phyloP scores from a whole-genome alignment of 129 eudicot genomes.

The Ambrosia artemisiifolia region DNA sequence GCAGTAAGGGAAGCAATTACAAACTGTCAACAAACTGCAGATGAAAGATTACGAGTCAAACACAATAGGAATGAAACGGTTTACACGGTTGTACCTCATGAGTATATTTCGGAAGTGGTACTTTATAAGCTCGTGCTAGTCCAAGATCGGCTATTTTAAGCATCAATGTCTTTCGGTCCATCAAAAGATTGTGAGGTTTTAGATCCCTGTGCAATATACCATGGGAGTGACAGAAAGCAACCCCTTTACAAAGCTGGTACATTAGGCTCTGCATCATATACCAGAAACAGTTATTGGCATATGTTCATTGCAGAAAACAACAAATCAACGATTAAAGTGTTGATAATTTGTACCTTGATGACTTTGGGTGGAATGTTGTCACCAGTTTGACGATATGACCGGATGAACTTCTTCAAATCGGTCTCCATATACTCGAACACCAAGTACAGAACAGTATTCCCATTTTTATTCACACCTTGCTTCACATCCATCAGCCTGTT shows the following conservation, averaged over 20 bases:
- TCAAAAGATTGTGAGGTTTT: slow-evolving; percentile 91
- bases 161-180: slow-evolving; percentile 70
- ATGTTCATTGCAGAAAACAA: neutral
- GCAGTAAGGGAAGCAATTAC: slow-evolving; percentile 14
- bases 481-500: slow-evolving; percentile 85
- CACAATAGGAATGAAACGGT: neutral
- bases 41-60: neutral
- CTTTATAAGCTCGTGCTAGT: slow-evolving; percentile 68
- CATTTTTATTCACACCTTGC: slow-evolving; percentile 78
- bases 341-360: slow-evolving; percentile 43
- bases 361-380: slow-evolving; percentile 42
- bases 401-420: slow-evolving; percentile 78
- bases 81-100: slow-evolving; percentile 52
- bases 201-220: slow-evolving; percentile 87
- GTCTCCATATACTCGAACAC: slow-evolving; percentile 95
- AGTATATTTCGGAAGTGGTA: slow-evolving; percentile 81
- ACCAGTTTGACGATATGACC: slow-evolving; percentile 58
- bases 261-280: slow-evolving; percentile 55
- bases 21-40: neutral
- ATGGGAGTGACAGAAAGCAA: slow-evolving; percentile 82
- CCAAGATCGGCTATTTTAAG: slow-evolving; percentile 97
- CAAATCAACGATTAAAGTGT: neutral
- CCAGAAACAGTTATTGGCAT: neutral
- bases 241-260: slow-evolving; percentile 89
- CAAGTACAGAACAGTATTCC: slow-evolving; percentile 82